Evolutionary conservation across 148 eudicot genomes (phyloP), one percentile per base, ranked within the genome.

Genomic region (Silene conica): DNA sequence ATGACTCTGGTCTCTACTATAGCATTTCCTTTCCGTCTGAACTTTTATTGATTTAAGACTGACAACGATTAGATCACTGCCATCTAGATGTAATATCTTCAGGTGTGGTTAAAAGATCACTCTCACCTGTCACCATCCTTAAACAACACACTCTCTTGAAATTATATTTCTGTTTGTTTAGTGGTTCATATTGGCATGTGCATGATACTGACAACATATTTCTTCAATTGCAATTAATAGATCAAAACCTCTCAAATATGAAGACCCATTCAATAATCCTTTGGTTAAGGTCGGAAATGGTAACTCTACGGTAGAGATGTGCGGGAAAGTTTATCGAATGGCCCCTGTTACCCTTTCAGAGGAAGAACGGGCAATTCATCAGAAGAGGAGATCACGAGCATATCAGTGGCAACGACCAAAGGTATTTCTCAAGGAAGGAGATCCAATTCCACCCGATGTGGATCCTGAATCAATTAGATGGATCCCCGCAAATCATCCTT

Each of bases 401-500:
- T 96, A 96, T 82, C 89, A 96, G 83, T 96, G 99, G 99, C 92
- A 92, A 83, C 89, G 97, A 62, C 99, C 99, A 11, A 90, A 86
- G 50, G 80, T 89, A 8, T 96, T 92, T 76, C 97, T 96, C 23
- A 92, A 83, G 87, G 99, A 96, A 86, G 99, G 99, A 50, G 99
- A 96, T 80, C 76, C 94, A 38, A 38, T 96, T 34, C 99, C 99
- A 65, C 85, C 92, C 60, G 97, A 92, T 83, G 96, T 92, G 67
- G 99, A 96, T 77, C 97, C 94, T 50, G 99, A 96, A 64, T 87
- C 96, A 59, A 80, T 96, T 67, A 87, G 99, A 76, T 96, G 99
- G 99, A 92, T 96, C 77, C 99, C 99, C 73, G 92, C 96, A 75
- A 96, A 96, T 83, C 99, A 96, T 82, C 99, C 99, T 63, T 96